phyloP scores from a whole-genome alignment of 441 rosid species.

The Populus tomentosa region DNA sequence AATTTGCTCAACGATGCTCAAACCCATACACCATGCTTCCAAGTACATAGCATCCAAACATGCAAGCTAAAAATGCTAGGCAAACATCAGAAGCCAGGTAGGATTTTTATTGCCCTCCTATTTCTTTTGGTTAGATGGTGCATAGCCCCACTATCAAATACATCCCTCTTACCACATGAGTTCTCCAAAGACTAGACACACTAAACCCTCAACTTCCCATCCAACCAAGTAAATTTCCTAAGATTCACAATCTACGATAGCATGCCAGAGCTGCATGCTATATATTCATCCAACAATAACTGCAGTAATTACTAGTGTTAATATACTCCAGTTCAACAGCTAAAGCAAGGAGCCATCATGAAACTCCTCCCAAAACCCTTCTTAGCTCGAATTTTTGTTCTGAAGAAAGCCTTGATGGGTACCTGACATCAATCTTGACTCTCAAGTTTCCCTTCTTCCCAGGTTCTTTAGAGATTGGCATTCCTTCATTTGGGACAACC shows the following conservation, averaged over 20 bases:
- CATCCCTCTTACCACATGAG: neutral
- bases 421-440: slow-evolving; percentile 64
- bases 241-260: slow-evolving; percentile 21
- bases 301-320: neutral
- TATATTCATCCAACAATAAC: slow-evolving; percentile 28
- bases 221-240: slow-evolving; percentile 14
- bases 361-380: slow-evolving; percentile 69
- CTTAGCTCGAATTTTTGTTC: slow-evolving; percentile 76
- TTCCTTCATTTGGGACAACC: slow-evolving; percentile 78
- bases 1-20: neutral
- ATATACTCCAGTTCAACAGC: slow-evolving; percentile 11
- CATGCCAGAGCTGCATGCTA: neutral
- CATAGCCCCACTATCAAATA: neutral
- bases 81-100: slow-evolving; percentile 15
- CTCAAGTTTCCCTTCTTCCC: slow-evolving; percentile 80
- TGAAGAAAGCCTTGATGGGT: slow-evolving; percentile 65
- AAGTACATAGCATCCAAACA: slow-evolving; percentile 4
- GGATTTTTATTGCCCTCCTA: slow-evolving; percentile 7
- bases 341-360: slow-evolving; percentile 31
- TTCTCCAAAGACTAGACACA: neutral
- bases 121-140: neutral
- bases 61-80: slow-evolving; percentile 1
- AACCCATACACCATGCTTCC: neutral
- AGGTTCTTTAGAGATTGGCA: slow-evolving; percentile 83
- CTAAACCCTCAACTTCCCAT: neutral